A percentile compares a stretch with the other conserved stretches of the same genome.
phyloP scores from a whole-genome alignment of 371 early-diverging fungal genomes.

The Mucor plumbeus region DNA sequence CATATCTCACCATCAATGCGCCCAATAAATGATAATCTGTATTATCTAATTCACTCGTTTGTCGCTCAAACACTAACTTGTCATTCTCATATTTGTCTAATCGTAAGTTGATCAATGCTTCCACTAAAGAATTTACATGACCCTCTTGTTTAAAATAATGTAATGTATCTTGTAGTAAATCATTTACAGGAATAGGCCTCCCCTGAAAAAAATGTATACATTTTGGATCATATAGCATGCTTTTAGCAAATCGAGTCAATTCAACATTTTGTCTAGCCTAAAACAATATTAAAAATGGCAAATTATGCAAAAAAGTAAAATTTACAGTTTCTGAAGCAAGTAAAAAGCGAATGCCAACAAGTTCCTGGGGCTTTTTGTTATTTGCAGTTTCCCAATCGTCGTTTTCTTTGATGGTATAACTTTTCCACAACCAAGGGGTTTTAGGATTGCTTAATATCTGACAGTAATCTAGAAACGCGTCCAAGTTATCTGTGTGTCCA shows the following conservation, averaged over 20 bases:
- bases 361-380: conserved; percentile 23
- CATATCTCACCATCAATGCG: conserved; percentile 42
- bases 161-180: conserved; percentile 23
- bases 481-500: conserved; percentile 37
- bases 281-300: not conserved
- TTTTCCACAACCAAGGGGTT: conserved; percentile 21
- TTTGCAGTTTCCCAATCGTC: conserved; percentile 30
- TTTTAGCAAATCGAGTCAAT: conserved; percentile 17
- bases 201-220: conserved; percentile 14
- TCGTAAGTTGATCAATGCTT: conserved; percentile 24
- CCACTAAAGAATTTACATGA: not conserved
- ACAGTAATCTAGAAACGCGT: conserved; percentile 46
- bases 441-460: not conserved
- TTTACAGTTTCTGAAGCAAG: conserved; percentile 27
- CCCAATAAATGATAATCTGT: conserved; percentile 45
- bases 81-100: conserved; percentile 27
- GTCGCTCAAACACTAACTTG: conserved; percentile 9
- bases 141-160: conserved; percentile 16
- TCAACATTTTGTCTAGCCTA: conserved; percentile 26
- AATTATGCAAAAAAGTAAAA: not conserved
- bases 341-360: conserved; percentile 29
- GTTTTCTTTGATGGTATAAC: conserved; percentile 15
- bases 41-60: conserved; percentile 15
- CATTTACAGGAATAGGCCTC: conserved; percentile 19
- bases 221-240: conserved; percentile 11